Evolutionary conservation across 2,329 filamentous ascomycete species (phyloP), one percentile per base, ranked within the genome.

Genomic region (Curvularia eragrostidis): DNA sequence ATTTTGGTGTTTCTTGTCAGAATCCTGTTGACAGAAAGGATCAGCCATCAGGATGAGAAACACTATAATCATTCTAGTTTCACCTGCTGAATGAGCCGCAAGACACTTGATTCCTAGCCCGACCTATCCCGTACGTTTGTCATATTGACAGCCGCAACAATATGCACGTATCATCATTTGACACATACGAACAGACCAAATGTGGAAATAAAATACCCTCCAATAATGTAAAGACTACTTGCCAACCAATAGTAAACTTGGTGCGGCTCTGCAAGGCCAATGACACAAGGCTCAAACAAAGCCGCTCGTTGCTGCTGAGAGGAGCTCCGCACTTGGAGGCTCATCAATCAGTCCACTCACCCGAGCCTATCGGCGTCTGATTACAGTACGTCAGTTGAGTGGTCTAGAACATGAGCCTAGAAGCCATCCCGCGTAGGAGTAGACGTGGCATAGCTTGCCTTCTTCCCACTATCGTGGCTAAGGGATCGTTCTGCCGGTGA

Each of bases 401-500:
- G 23, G 13, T 13, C 21, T 8, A 15, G 39, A 42, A 13, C 39
- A 42, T 13, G 21, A 8, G 39, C 12, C 21, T n/a, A 26, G 41
- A n/a, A 24, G 6, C 21, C 23, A 15, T 26, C 41, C 21, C n/a
- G n/a, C n/a, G 39, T 49, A 36, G 39, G n/a, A 49, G 36, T 49
- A 38, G 32, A 38, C 7, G 15, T 7, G 5, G 15, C 19, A 39
- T 26, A 1, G 15, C 23, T 49, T 34, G 9, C 15, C 32, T 30
- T 43, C 21, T 26, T 43, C 41, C 41, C 13, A n/a, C 41, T 23
- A 10, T 23, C 7, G 19, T 41, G 26, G 12, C 43, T 36, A 19
- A 32, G 30, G 52, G 56, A 58, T 47, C 21, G 1, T 1, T 21
- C 26, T 18, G 47, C 41, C 58, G 52, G 57, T 51, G 46, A 58